Evolutionary conservation across 495 filamentous ascomycete genomes (phyloP).

Genomic region (Annulohypoxylon moriforme): DNA sequence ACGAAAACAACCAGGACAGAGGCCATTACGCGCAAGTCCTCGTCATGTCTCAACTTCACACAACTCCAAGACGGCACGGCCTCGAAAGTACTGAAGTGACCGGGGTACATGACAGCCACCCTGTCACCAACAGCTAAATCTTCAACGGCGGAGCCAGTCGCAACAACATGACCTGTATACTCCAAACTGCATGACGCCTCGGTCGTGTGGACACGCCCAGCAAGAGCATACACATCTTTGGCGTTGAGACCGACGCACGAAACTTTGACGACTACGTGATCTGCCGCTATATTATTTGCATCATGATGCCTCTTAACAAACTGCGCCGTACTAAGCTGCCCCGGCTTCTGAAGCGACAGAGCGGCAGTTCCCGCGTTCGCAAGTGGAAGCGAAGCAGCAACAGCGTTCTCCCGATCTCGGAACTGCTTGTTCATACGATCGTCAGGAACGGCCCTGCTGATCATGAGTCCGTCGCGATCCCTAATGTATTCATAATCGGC

Average conservation of each 20-base stretch:
- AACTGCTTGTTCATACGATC: slow-evolving; percentile 42
- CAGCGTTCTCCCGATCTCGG: slow-evolving; percentile 22
- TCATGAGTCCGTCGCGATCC: slow-evolving; percentile 32
- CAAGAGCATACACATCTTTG: slow-evolving; percentile 10
- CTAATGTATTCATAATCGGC: slow-evolving; percentile 43
- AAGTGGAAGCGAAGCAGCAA: slow-evolving; percentile 21
- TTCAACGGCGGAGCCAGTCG: slow-evolving; percentile 55
- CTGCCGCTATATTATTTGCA: neutral
- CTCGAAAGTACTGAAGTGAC: slow-evolving; percentile 48
- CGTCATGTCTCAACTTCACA: slow-evolving; percentile 45
- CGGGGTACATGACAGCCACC: slow-evolving; percentile 49
- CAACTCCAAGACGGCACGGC: slow-evolving; percentile 42
- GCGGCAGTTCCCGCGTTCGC: slow-evolving; percentile 8
- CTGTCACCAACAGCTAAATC: slow-evolving; percentile 53
- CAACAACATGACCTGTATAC: slow-evolving; percentile 59
- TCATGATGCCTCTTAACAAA: slow-evolving; percentile 7
- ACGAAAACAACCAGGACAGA: slow-evolving; percentile 58
- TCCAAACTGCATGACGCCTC: slow-evolving; percentile 53
- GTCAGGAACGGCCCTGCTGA: slow-evolving; percentile 44
- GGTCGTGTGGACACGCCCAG: slow-evolving; percentile 6
- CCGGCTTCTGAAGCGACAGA: slow-evolving; percentile 1
- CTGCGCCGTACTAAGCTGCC: slow-evolving; percentile 1
- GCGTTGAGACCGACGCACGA: slow-evolving; percentile 53
- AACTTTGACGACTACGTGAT: slow-evolving; percentile 59
- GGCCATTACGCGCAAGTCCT: slow-evolving; percentile 39